Evolutionary conservation across 2,329 filamentous ascomycete genomes (phyloP).

Genomic region (Plectosphaerella cucumerina): DNA sequence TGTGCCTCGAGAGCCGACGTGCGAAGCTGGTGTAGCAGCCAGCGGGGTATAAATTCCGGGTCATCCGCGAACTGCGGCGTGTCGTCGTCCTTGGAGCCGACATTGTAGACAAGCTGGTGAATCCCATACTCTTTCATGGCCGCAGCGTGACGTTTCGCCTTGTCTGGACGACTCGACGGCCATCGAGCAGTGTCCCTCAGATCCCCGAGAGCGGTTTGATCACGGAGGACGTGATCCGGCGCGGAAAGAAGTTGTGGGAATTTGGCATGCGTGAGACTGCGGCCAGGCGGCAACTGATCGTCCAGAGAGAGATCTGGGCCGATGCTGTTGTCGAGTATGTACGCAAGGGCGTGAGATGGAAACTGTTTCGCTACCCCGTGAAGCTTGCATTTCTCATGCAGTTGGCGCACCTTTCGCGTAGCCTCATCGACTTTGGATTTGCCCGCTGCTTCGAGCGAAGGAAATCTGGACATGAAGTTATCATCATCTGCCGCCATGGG

Average conservation of each 20-base stretch:
- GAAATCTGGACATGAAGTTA: slow-evolving; percentile 41
- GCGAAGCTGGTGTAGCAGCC: slow-evolving; percentile 48
- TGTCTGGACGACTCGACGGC: slow-evolving; percentile 28
- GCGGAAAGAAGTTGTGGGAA: slow-evolving; percentile 46
- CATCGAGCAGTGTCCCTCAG: slow-evolving; percentile 33
- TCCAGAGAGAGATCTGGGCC: slow-evolving; percentile 40
- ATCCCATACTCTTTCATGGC: slow-evolving; percentile 47
- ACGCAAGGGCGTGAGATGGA: slow-evolving; percentile 31
- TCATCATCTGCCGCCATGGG: slow-evolving; percentile 30
- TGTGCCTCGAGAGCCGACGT: slow-evolving; percentile 40
- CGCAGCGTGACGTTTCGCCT: slow-evolving; percentile 27
- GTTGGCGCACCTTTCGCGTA: slow-evolving; percentile 24
- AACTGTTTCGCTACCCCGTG: slow-evolving; percentile 38
- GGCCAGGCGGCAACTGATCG: slow-evolving; percentile 17
- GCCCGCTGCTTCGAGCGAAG: slow-evolving; percentile 28
- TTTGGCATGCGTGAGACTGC: slow-evolving; percentile 30
- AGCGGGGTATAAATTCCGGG: slow-evolving; percentile 44
- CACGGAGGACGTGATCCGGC: slow-evolving; percentile 38
- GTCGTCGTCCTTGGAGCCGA: slow-evolving; percentile 17
- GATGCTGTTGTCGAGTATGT: slow-evolving; percentile 31
- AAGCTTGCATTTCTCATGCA: slow-evolving; percentile 35
- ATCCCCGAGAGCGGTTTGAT: slow-evolving; percentile 34
- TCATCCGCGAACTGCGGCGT: slow-evolving; percentile 20
- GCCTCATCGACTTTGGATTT: slow-evolving; percentile 26
- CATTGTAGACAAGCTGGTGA: slow-evolving; percentile 33